These are phyloP conservation scores for Brassica hybrid DNA, from an alignment of 441 rosid genomes.

Conservation along the genomic window DNA sequence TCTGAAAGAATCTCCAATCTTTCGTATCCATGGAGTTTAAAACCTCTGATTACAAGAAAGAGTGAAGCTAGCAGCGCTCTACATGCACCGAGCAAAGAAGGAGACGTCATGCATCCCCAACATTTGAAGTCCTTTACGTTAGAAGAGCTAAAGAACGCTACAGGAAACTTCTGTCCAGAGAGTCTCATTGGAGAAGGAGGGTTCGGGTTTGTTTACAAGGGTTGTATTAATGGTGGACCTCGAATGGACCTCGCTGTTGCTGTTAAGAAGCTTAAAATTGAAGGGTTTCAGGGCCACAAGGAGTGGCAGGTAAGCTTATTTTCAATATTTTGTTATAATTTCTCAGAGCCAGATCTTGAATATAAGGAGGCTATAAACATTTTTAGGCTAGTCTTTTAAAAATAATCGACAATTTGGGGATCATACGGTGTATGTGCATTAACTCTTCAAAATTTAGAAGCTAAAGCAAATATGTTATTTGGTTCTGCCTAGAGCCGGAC, in stretches of 20 bases:
- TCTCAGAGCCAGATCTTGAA: no score
- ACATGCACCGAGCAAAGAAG: conserved; percentile 28
- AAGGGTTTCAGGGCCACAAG: conserved; percentile 66
- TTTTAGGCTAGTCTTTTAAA: no score
- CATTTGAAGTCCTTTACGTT: conserved; percentile 53
- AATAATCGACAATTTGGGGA: no score
- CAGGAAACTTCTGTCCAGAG: conserved; percentile 54
- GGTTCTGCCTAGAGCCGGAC: no score
- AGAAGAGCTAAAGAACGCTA: conserved; percentile 56
- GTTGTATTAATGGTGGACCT: conserved; percentile 53
- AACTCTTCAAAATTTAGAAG: no score
- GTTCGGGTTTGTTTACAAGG: conserved; percentile 61
- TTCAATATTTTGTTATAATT: no score
- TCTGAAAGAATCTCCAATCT: conserved; percentile 27
- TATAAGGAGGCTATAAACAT: no score
- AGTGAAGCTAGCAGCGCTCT: conserved; percentile 24
- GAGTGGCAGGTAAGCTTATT: conserved; percentile 64
- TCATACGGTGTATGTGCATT: no score
- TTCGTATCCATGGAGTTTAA: conserved; percentile 41
- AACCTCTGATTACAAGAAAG: conserved; percentile 29
- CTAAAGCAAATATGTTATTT: no score
- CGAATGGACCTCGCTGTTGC: conserved; percentile 53
- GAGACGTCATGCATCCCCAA: conserved; percentile 47
- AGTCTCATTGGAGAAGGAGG: conserved; percentile 72
- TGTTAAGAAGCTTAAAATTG: conserved; percentile 59